Percentiles rank a stretch among this genome's conserved stretches.
phyloP scores from a whole-genome alignment of 2,329 filamentous ascomycete genomes.

The Microsporum canis region DNA sequence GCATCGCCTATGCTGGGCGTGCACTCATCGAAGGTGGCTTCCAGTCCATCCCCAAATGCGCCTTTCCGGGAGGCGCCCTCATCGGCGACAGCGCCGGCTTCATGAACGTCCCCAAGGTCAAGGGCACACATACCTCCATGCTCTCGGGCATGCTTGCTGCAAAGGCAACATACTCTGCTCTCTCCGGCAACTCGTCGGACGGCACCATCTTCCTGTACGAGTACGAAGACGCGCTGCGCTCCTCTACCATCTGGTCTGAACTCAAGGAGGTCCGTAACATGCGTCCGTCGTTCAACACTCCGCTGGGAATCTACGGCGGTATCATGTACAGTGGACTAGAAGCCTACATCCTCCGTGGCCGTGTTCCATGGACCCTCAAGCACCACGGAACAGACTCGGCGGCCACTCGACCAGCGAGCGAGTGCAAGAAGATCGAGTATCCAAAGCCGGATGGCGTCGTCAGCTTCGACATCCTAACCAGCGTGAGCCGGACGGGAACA shows the following conservation, averaged over 20 bases:
- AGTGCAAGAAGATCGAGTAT: slow-evolving; percentile 84
- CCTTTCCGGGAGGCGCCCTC: slow-evolving; percentile 88
- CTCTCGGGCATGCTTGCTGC: slow-evolving; percentile 93
- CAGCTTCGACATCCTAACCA: slow-evolving; percentile 91
- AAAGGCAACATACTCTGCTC: slow-evolving; percentile 72
- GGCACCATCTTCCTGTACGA: slow-evolving; percentile 83
- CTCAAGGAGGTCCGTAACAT: slow-evolving; percentile 94
- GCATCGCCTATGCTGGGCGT: slow-evolving; percentile 88
- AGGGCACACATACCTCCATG: slow-evolving; percentile 97
- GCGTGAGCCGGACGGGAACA: slow-evolving; percentile 86
- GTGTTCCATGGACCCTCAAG: slow-evolving; percentile 81
- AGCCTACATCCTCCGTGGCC: slow-evolving; percentile 75
- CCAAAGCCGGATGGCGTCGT: slow-evolving; percentile 93
- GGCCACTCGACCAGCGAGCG: slow-evolving; percentile 66
- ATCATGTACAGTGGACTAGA: slow-evolving; percentile 88
- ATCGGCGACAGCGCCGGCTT: slow-evolving; percentile 96
- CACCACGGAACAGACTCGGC: slow-evolving; percentile 68
- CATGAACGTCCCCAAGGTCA: slow-evolving; percentile 95
- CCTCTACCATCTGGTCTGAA: slow-evolving; percentile 86
- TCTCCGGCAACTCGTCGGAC: slow-evolving; percentile 40
- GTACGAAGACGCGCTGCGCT: slow-evolving; percentile 80
- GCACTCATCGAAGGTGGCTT: slow-evolving; percentile 90
- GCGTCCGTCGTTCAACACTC: slow-evolving; percentile 83
- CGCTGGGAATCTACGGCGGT: slow-evolving; percentile 79
- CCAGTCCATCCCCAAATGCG: slow-evolving; percentile 93